Base-by-base conservation (phyloP, 768 basidiomycete species). In the Coprinopsis sp. region DNA sequence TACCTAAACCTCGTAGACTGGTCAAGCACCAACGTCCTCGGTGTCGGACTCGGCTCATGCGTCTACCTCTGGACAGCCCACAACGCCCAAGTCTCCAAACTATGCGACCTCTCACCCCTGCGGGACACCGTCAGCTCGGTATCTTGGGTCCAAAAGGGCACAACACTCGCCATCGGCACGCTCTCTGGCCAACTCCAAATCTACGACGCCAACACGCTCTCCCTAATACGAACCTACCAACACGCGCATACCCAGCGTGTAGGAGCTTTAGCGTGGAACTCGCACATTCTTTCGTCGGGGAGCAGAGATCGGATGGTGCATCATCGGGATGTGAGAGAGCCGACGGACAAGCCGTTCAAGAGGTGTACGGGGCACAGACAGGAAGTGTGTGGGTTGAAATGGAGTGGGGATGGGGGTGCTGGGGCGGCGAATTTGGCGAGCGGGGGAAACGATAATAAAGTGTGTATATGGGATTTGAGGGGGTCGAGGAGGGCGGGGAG, bases 371-470 rank as follows among this genome's bases (percentile, higher is more conserved):
- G 85, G 0, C 90, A 92, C 59, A 70, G 84, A 22, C 96, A 99
- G 59, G 95, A 98, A 62, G 93, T 99, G 1, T 99, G 95, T 61
- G 95, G 95, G 3, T 67, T 99, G 34, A 85, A 89, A 48, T 99
- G 94, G 95, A 92, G 85, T 58, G 72, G 76, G 11, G 71, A 73
- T 22, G 65, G 58, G 1, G 72, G 71, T 0, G 59, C 64, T 0
- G 60, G 54, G 0, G 58, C 63, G 0, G 82, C 82, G 6, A 74
- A 74, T 24, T 77, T 99, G 3, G 95, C 95, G 3, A 91, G 87
- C 54, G 95, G 95, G 2, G 95, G 95, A 0, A 99, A 99, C 62
- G 95, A 99, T 66, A 99, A 99, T 68, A 97, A 97, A 69, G 89
- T 99, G 14, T 92, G 91, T 57, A 92, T 99, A 44, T 99, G 94